Conservation (phyloP, 331 rosid species). For the Malus hybrid region DNA sequence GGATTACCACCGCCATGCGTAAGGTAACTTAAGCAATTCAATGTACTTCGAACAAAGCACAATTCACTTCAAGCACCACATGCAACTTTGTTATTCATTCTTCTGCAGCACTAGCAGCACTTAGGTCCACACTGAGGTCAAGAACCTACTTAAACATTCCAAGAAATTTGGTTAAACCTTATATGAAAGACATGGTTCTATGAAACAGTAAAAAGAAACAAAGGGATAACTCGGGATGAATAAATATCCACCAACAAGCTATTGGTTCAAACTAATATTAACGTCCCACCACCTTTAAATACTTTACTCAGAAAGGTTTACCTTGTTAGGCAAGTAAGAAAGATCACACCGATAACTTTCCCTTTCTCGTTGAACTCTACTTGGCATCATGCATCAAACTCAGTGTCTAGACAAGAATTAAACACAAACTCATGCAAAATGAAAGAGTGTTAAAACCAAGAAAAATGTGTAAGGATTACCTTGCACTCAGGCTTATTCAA, state of each 20-base stretch:
- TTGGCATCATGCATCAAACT: slow-evolving; percentile 38
- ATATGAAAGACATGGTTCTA: too few species aligned
- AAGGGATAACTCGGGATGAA: background rate
- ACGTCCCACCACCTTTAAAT: background rate
- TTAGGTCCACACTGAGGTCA: slow-evolving; percentile 91
- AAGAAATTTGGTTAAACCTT: background rate
- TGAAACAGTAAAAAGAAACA: background rate
- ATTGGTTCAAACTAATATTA: background rate
- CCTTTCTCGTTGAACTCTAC: slow-evolving; percentile 90
- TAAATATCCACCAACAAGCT: background rate
- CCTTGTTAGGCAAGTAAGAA: slow-evolving; percentile 88
- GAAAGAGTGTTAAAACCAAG: background rate
- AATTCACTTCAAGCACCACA: background rate
- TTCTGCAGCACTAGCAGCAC: slow-evolving; percentile 98
- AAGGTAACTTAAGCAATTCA: background rate
- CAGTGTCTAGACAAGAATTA: background rate
- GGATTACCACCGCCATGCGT: background rate
- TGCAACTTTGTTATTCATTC: slow-evolving; percentile 37
- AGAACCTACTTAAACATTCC: slow-evolving; percentile 41
- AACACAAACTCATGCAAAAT: background rate
- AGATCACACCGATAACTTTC: slow-evolving; percentile 85
- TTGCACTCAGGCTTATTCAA: slow-evolving; percentile 96
- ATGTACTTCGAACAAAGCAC: background rate
- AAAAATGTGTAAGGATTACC: slow-evolving; percentile 32
- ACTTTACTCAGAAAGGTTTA: slow-evolving; percentile 9